Evolutionary conservation across 2,329 filamentous ascomycete genomes (phyloP).

Genomic region (Sclerotinia subarctica): DNA sequence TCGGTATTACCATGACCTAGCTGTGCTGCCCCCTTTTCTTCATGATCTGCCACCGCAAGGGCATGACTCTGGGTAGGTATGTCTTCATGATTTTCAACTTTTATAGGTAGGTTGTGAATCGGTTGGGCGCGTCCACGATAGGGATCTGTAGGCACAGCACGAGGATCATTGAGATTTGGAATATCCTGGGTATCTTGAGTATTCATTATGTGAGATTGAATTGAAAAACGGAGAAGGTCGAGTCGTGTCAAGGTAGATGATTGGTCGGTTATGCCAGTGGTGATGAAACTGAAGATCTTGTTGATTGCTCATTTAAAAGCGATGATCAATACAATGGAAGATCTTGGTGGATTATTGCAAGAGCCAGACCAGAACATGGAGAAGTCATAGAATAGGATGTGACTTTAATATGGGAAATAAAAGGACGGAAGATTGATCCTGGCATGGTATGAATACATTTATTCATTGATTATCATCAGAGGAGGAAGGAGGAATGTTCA

Average conservation of each 20-base stretch:
- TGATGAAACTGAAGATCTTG: not conserved
- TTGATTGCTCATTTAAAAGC: not conserved
- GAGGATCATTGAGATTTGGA: constrained; percentile 6
- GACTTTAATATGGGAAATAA: not conserved
- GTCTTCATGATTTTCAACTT: constrained; percentile 31
- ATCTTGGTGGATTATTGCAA: not conserved
- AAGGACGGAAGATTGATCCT: not conserved
- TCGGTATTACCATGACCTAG: constrained; percentile 42
- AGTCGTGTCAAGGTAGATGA: not conserved
- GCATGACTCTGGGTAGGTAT: constrained; percentile 43
- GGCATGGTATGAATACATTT: not conserved
- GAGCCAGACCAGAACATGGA: not conserved
- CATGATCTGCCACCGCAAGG: constrained; percentile 42
- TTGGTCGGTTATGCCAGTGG: no score
- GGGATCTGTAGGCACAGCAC: constrained; percentile 16
- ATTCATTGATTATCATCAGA: not conserved
- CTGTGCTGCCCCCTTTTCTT: constrained; percentile 43
- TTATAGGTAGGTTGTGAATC: constrained; percentile 27
- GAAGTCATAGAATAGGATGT: not conserved
- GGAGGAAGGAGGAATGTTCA: not conserved
- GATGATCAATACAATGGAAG: not conserved
- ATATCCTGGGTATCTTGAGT: not conserved
- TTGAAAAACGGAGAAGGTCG: not conserved
- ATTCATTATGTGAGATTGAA: not conserved
- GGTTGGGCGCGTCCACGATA: constrained; percentile 10